Evolutionary conservation across 192 early-diverging fungal genomes (phyloP), one percentile per base, ranked within the genome.

Genomic region (Podila horticola): DNA sequence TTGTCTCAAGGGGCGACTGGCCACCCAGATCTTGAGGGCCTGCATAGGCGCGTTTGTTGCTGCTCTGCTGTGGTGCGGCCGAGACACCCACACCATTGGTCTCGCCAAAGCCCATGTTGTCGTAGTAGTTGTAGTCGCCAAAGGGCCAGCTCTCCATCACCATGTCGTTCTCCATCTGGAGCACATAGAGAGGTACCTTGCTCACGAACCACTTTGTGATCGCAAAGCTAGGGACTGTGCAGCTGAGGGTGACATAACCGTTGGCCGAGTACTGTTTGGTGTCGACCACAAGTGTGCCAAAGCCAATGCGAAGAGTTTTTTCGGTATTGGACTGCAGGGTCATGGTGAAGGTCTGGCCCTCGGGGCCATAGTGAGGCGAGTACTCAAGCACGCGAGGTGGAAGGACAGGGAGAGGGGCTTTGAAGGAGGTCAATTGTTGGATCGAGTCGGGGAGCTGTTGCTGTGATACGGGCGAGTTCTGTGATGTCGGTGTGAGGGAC

Each of bases 231-330:
- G 87, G 87, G 2, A 86, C 74, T 24, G 74, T 69, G 31, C 83
- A 84, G 58, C 75, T 79, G 26, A 88, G 74, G 6, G 87, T 83
- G 17, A 81, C 79, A 29, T 82, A 75, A 57, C 82, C 82, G 59
- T 84, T 82, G 62, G 74, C 74, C 24, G 74, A 82, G 51, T 85
- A 79, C 36, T 85, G 87, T 41, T 85, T 86, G 2, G 87, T 88
- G 28, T 88, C 87, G 12, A 88, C 83, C 20, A 86, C 82, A 17
- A 88, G 65, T 7, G 74, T 73, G n/a, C 87, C 87, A 60, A 88
- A 88, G 10, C 71, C 85, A 11, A 88, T 61, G n/a, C 86, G 86
- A 45, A 88, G 73, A n/a, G 72, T 26, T 13, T 57, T 69, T 11
- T 74, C 64, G 29, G 82, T 34, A 41, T 51, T 66, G 22, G 57